Percentiles rank a stretch among this genome's conserved stretches.
phyloP scores from a whole-genome alignment of 176 grass and related monocot genomes.

The Eleusine coracana region DNA sequence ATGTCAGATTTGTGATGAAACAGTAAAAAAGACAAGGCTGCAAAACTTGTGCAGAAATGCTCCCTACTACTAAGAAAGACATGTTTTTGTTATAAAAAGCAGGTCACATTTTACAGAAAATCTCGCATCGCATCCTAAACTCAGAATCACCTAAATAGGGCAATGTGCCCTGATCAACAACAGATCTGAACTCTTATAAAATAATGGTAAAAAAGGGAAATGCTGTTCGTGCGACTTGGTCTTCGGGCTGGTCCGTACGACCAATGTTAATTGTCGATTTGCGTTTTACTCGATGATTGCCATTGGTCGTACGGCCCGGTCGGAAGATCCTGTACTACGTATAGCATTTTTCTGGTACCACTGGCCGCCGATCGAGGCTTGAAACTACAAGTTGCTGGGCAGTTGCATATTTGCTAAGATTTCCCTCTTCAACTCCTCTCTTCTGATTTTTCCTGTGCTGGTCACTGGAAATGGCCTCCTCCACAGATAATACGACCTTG shows the following conservation, averaged over 20 bases:
- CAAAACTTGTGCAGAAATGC: not conserved
- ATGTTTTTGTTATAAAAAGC: not conserved
- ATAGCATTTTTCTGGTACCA: not conserved
- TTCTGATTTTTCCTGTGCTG: constrained; percentile 81
- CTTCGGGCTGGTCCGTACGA: too few relatives aligned
- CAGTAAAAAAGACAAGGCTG: not conserved
- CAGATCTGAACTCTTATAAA: not conserved
- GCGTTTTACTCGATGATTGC: too few relatives aligned
- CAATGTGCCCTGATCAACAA: not conserved
- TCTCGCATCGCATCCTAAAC: not conserved
- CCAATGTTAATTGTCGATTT: too few relatives aligned
- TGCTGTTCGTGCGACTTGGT: too few relatives aligned
- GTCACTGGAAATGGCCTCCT: constrained; percentile 69
- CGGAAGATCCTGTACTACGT: too few relatives aligned
- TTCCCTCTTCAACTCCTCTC: constrained; percentile 70
- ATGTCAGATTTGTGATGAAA: not conserved
- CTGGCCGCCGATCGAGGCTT: not conserved
- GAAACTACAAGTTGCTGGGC: constrained; percentile 60
- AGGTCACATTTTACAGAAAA: not conserved
- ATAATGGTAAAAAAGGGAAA: not conserved
- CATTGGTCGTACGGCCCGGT: too few relatives aligned
- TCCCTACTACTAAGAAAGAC: not conserved
- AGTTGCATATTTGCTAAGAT: constrained; percentile 52
- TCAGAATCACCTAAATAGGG: not conserved
- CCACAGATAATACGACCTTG: constrained; percentile 67